Evolutionary conservation across 805 yeast genomes (phyloP), one percentile per base, ranked within the genome.

Genomic region (Schizosaccharomyces osmophilus): DNA sequence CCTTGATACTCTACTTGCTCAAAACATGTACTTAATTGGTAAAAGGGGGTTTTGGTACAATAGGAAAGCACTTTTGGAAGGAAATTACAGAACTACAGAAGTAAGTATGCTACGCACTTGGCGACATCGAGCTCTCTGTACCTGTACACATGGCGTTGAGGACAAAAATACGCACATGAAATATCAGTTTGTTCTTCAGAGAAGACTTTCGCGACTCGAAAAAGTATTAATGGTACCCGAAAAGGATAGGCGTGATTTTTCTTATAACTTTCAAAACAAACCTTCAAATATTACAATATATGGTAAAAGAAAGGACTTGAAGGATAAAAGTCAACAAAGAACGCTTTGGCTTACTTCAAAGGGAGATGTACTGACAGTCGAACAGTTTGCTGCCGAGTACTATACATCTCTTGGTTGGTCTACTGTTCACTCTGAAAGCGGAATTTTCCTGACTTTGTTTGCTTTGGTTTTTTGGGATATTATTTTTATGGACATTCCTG

Each of bases 361-460:
- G n/a, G 45, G 43, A 3, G 55, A 62, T 17, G 61, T 61, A 15
- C 62, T 65, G 4, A 63, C 69, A 3, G 75, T 73, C 1, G 75
- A 73, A 62, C 67, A 67, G 48, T 64, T 67, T n/a, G 73, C 74
- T 5, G 63, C 72, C 24, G 55, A 62, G 8, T 64, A 70, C 45
- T 73, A 73, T 63, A 62, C 26, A 26, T 48, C 48, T 2, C 62
- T 58, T 5, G 73, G 71, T 2, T 73, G 69, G 67, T 48, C 62
- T 19, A 75, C 75, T 6, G 69, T 68, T 31, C 75, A 73, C 63
- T 68, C 67, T 31, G 75, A 73, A 60, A 68, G 68, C 58, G 66
- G 73, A 5, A 65, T 70, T 29, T 55, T 73, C 51, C 63, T 63
- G 39, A 68, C 72, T 0, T 59, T 72, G 39, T 67, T 68, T 57